phyloP scores from a whole-genome alignment of 495 filamentous ascomycete species.

The Annulohypoxylon bovei region DNA sequence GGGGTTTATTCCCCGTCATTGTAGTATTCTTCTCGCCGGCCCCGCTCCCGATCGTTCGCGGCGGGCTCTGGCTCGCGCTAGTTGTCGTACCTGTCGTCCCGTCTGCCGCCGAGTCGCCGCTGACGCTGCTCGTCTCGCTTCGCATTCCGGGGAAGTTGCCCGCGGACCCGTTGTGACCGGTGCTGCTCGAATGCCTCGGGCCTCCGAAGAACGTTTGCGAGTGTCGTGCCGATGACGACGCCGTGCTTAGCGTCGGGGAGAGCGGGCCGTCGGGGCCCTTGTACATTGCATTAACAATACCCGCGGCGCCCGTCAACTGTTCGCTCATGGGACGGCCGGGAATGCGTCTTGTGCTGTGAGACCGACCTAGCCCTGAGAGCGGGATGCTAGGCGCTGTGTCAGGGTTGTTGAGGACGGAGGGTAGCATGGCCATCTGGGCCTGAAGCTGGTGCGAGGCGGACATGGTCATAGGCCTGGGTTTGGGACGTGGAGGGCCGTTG shows the following conservation, averaged over 20 bases:
- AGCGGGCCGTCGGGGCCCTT: constrained; percentile 65
- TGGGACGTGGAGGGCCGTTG: constrained; percentile 47
- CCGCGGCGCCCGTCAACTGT: constrained; percentile 71
- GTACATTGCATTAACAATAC: constrained; percentile 86
- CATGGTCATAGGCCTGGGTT: constrained; percentile 69
- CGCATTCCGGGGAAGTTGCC: constrained; percentile 66
- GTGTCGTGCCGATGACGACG: constrained; percentile 51
- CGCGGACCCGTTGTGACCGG: constrained; percentile 44
- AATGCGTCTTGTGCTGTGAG: constrained; percentile 64
- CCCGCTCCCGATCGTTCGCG: constrained; percentile 58
- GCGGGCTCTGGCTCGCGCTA: constrained; percentile 64
- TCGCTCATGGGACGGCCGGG: constrained; percentile 74
- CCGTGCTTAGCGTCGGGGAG: constrained; percentile 63
- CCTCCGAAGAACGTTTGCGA: constrained; percentile 54
- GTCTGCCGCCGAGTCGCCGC: constrained; percentile 66
- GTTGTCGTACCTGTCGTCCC: constrained; percentile 60
- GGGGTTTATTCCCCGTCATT: constrained; percentile 76
- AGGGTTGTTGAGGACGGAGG: constrained; percentile 67
- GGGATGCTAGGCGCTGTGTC: constrained; percentile 87
- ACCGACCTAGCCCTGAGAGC: constrained; percentile 66
- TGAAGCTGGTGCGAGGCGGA: constrained; percentile 59
- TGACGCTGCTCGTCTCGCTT: constrained; percentile 69
- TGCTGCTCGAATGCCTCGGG: constrained; percentile 32
- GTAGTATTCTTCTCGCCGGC: constrained; percentile 66
- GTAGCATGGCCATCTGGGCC: constrained; percentile 38